Percentiles rank a stretch among this genome's conserved stretches.
These are phyloP conservation scores for Fragaria ananassa DNA, from an alignment of 306 rosid genomes.

Conservation along the genomic window DNA sequence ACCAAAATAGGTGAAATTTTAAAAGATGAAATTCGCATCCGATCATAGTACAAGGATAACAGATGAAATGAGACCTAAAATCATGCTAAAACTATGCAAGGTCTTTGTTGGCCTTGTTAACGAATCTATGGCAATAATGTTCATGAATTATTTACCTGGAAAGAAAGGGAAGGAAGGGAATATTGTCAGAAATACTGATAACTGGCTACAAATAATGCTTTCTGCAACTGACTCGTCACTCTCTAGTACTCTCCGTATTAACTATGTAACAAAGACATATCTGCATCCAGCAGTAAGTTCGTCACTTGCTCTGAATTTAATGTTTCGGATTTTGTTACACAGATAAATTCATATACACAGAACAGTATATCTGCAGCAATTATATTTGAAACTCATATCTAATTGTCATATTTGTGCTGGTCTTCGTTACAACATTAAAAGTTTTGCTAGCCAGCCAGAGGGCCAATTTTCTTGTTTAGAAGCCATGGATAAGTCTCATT, in stretches of 20 bases:
- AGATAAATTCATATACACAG: background rate
- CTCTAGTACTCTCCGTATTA: conserved; percentile 8
- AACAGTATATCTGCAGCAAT: background rate
- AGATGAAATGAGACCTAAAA: background rate
- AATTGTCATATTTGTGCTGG: background rate
- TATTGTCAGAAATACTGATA: conserved; percentile 16
- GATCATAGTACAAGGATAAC: background rate
- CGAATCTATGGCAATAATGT: background rate
- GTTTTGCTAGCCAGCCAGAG: background rate
- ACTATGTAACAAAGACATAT: conserved; percentile 17
- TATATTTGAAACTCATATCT: background rate
- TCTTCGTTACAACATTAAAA: background rate
- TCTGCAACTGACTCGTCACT: conserved; percentile 24
- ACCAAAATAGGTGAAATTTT: no score
- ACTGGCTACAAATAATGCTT: conserved; percentile 3
- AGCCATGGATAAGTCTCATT: background rate
- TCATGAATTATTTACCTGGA: conserved; percentile 1
- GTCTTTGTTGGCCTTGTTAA: background rate
- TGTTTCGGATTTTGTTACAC: background rate
- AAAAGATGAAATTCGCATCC: background rate
- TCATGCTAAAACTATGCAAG: background rate
- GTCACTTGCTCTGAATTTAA: background rate
- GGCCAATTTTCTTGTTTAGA: no score
- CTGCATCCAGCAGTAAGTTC: conserved; percentile 3
- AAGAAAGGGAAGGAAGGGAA: conserved; percentile 12